These are phyloP conservation scores for Candida mesenterica DNA, from an alignment of 1,139 yeast species.

Conservation along the genomic window DNA sequence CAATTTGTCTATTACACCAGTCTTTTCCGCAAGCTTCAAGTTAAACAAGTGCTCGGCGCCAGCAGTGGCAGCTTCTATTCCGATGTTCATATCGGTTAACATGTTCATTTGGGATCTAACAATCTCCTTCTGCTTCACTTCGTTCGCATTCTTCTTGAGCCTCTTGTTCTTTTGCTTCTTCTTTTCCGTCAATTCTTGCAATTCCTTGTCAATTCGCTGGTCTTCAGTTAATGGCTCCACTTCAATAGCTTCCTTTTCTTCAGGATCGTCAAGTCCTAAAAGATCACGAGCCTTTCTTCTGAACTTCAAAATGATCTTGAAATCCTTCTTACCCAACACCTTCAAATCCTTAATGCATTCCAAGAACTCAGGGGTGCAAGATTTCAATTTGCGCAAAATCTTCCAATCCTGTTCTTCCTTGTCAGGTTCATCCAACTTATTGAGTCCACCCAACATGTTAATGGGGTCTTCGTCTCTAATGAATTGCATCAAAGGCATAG, in stretches of 20 bases:
- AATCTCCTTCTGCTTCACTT: constrained; percentile 82
- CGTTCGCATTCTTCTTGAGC: constrained; percentile 79
- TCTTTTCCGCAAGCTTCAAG: constrained; percentile 77
- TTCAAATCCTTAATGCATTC: constrained; percentile 88
- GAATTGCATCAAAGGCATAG: constrained; percentile 75
- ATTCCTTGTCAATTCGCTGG: constrained; percentile 82
- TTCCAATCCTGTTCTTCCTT: constrained; percentile 71
- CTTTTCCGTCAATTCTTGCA: constrained; percentile 68
- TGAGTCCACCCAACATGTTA: constrained; percentile 71
- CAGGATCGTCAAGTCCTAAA: constrained; percentile 62
- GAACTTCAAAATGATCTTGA: constrained; percentile 80
- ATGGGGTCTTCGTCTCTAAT: constrained; percentile 81
- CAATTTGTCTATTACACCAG: constrained; percentile 73
- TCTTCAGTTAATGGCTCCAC: constrained; percentile 81
- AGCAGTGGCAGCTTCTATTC: constrained; percentile 84
- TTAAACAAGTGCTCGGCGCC: constrained; percentile 84
- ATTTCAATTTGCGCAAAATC: constrained; percentile 64
- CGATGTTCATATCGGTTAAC: constrained; percentile 90
- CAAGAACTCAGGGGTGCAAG: constrained; percentile 72
- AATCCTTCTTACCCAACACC: constrained; percentile 92
- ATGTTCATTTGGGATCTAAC: constrained; percentile 93
- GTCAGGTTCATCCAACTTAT: constrained; percentile 51
- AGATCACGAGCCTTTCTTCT: constrained; percentile 81
- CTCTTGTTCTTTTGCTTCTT: constrained; percentile 70
- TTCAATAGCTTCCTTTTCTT: constrained; percentile 49